Evolutionary conservation across 306 rosid genomes (phyloP).

Genomic region (Vigna nakashimae): DNA sequence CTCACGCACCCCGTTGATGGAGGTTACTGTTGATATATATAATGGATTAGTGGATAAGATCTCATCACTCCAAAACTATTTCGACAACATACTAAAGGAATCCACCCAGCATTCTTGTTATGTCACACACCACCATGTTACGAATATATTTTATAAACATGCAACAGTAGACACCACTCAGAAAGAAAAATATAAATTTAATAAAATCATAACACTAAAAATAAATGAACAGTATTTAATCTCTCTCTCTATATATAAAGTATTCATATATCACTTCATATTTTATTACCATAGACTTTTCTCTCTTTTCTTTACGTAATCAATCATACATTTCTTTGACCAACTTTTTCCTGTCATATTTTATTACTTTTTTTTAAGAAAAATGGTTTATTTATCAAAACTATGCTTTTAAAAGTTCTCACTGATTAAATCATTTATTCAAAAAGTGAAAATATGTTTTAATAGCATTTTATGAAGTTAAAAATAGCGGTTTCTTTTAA

Average conservation of each 20-base stretch:
- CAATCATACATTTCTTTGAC: not conserved
- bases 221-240: not conserved
- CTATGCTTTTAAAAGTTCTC: not conserved
- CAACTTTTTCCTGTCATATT: not conserved
- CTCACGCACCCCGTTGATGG: not conserved
- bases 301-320: not conserved
- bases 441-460: not conserved
- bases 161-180: not conserved
- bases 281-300: conserved; percentile 5
- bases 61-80: conserved; percentile 19
- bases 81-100: conserved; percentile 23
- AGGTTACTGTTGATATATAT: conserved; percentile 13
- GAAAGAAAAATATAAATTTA: not conserved
- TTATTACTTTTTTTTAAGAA: not conserved
- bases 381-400: not conserved
- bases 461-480: not conserved
- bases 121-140: conserved; percentile 14
- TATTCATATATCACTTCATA: not conserved
- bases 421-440: not conserved
- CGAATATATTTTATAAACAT: not conserved
- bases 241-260: too few species aligned
- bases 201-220: not conserved
- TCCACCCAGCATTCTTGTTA: conserved; percentile 12
- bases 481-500: not conserved
- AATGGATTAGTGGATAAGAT: conserved; percentile 38